Evolutionary conservation across 192 early-diverging fungal species (phyloP).

Genomic region (Coemansia sp.): DNA sequence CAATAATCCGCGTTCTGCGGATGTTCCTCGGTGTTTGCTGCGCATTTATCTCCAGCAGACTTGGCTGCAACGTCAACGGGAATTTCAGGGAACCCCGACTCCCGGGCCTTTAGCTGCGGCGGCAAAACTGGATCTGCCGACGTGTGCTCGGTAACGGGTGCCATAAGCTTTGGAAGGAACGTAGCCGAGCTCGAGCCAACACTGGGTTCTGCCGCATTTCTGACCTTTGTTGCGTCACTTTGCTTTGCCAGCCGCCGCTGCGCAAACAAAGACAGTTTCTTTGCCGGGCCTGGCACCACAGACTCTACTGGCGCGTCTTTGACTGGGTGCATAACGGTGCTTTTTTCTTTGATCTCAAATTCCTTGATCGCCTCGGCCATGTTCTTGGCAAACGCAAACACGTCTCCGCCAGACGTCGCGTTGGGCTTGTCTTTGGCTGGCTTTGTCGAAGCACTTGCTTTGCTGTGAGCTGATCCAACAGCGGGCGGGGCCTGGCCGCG

Average conservation of each 20-base stretch:
- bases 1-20: slow-evolving; percentile 2
- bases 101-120: slow-evolving; percentile 21
- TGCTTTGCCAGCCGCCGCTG: slow-evolving; percentile 45
- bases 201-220: neutral
- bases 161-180: slow-evolving; percentile 53
- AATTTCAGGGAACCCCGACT: slow-evolving; percentile 31
- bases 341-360: slow-evolving; percentile 29
- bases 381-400: slow-evolving; percentile 32
- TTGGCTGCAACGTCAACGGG: slow-evolving; percentile 15
- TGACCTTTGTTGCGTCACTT: neutral
- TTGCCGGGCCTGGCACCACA: neutral
- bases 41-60: neutral
- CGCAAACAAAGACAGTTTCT: slow-evolving; percentile 41
- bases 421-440: neutral
- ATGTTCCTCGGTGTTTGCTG: neutral
- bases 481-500: slow-evolving; percentile 13
- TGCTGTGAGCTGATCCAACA: neutral
- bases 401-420: neutral
- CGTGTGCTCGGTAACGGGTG: slow-evolving; percentile 36
- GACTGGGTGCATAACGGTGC: neutral
- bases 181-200: slow-evolving; percentile 18
- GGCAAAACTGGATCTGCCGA: slow-evolving; percentile 10
- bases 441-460: neutral
- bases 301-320: neutral
- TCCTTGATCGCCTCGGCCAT: slow-evolving; percentile 41